A percentile compares a stretch with the other conserved stretches of the same genome.
These are phyloP conservation scores for Taiozyma sp. DNA, from an alignment of 1,139 yeast genomes.

Conservation along the genomic window DNA sequence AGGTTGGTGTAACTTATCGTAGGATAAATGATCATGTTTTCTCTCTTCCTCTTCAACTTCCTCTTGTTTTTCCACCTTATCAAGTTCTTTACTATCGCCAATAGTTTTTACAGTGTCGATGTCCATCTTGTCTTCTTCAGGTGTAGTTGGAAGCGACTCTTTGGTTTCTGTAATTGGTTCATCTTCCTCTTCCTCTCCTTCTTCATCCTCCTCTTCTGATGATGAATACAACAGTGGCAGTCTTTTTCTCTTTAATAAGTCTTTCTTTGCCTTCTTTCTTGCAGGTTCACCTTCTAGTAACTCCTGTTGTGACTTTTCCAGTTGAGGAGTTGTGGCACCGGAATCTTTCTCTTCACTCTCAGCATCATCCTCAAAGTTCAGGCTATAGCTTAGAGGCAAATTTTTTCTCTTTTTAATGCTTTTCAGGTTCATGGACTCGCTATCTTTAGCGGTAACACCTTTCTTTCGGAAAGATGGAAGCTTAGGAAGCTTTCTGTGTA, in stretches of 20 bases:
- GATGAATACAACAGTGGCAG: slow-evolving; percentile 18
- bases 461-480: slow-evolving; percentile 51
- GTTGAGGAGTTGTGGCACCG: slow-evolving; percentile 34
- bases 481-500: slow-evolving; percentile 21
- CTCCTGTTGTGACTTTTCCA: slow-evolving; percentile 19
- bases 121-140: slow-evolving; percentile 27
- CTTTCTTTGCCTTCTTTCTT: slow-evolving; percentile 17
- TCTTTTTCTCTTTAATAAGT: not conserved
- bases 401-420: slow-evolving; percentile 17
- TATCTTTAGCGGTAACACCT: slow-evolving; percentile 2
- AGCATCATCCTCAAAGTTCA: slow-evolving; percentile 51
- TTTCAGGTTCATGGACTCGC: slow-evolving; percentile 1
- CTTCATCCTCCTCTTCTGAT: slow-evolving; percentile 32
- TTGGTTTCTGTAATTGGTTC: slow-evolving; percentile 11
- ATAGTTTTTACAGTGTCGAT: slow-evolving; percentile 6
- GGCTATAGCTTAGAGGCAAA: slow-evolving; percentile 70
- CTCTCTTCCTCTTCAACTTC: slow-evolving; percentile 9
- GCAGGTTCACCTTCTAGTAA: slow-evolving; percentile 24
- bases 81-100: not conserved
- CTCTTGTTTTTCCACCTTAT: not conserved
- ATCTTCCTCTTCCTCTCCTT: slow-evolving; percentile 30
- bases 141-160: slow-evolving; percentile 29
- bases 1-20: slow-evolving; percentile 42
- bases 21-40: slow-evolving; percentile 17
- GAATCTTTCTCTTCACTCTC: slow-evolving; percentile 39